Percentiles rank a stretch among this genome's conserved stretches.
phyloP scores from a whole-genome alignment of 441 rosid species.

The Populus hybrid region DNA sequence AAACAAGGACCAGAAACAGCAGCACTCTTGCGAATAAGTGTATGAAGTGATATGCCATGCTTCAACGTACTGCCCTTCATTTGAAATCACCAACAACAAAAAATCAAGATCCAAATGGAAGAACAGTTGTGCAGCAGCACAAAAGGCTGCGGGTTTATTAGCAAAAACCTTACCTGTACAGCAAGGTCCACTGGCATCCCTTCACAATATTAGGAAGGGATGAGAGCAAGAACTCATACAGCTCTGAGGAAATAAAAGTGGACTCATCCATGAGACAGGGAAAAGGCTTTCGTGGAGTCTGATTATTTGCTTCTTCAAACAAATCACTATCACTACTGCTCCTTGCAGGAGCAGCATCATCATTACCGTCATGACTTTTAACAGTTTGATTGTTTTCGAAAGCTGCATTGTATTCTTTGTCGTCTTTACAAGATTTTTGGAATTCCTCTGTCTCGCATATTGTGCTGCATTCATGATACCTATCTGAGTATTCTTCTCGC shows the following conservation, averaged over 20 bases:
- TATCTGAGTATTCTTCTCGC: slow-evolving; percentile 22
- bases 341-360: slow-evolving; percentile 30
- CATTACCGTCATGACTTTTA: slow-evolving; percentile 15
- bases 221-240: slow-evolving; percentile 69
- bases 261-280: slow-evolving; percentile 54
- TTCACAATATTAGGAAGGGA: slow-evolving; percentile 85
- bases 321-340: slow-evolving; percentile 43
- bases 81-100: slow-evolving; percentile 36
- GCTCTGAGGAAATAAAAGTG: slow-evolving; percentile 56
- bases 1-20: slow-evolving; percentile 82
- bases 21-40: slow-evolving; percentile 80
- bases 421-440: slow-evolving; percentile 19
- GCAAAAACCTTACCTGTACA: slow-evolving; percentile 65
- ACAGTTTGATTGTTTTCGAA: slow-evolving; percentile 18
- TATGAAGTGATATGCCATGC: slow-evolving; percentile 95
- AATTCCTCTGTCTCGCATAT: slow-evolving; percentile 22
- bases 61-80: slow-evolving; percentile 98
- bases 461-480: slow-evolving; percentile 28
- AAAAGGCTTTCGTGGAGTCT: slow-evolving; percentile 38
- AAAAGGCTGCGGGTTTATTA: slow-evolving; percentile 14
- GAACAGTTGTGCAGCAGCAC: slow-evolving; percentile 8
- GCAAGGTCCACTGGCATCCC: slow-evolving; percentile 82
- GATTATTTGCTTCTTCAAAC: slow-evolving; percentile 44
- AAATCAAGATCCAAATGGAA: slow-evolving; percentile 31
- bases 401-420: slow-evolving; percentile 14